Evolutionary conservation across 164 flowering plant species (phyloP).

Genomic region (Chloranthus sessilifolius): DNA sequence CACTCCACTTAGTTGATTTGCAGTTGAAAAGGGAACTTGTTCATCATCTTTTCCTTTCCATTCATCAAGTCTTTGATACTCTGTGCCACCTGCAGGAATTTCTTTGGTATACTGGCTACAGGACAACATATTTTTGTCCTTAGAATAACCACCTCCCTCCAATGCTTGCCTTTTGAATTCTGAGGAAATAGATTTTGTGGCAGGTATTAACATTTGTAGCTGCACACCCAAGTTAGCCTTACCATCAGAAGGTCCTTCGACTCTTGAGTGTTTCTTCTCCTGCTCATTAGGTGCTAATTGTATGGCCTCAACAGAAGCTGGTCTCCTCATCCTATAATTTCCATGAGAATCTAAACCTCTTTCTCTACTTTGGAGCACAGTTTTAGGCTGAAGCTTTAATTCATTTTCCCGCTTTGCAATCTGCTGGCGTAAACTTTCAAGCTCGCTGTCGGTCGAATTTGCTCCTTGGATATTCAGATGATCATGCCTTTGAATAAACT

Average conservation of each 20-base stretch:
- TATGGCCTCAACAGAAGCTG: slow-evolving; percentile 18
- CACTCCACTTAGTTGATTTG: slow-evolving; percentile 8
- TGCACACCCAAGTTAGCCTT: slow-evolving; percentile 17
- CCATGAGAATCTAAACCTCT: slow-evolving; percentile 20
- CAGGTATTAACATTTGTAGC: slow-evolving; percentile 11
- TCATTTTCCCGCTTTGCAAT: slow-evolving; percentile 76
- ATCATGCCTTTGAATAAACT: slow-evolving; percentile 24
- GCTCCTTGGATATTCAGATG: slow-evolving; percentile 23
- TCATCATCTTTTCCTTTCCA: slow-evolving; percentile 17
- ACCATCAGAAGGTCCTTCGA: slow-evolving; percentile 19
- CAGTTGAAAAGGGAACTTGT: slow-evolving; percentile 17
- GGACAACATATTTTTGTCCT: slow-evolving; percentile 11
- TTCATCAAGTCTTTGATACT: slow-evolving; percentile 9
- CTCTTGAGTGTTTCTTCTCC: slow-evolving; percentile 47
- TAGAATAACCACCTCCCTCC: slow-evolving; percentile 9
- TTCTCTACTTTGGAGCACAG: slow-evolving; percentile 40
- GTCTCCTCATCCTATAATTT: slow-evolving; percentile 21
- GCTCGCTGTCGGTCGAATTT: slow-evolving; percentile 28
- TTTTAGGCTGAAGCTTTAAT: slow-evolving; percentile 43
- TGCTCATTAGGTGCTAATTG: slow-evolving; percentile 29
- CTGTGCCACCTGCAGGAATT: slow-evolving; percentile 12
- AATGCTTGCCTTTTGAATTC: slow-evolving; percentile 14
- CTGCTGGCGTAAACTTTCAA: slow-evolving; percentile 66
- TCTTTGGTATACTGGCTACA: slow-evolving; percentile 14
- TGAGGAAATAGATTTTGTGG: slow-evolving; percentile 15